Base-by-base conservation (phyloP, 2,329 filamentous ascomycete genomes). In the Plectosphaerella sp. region DNA sequence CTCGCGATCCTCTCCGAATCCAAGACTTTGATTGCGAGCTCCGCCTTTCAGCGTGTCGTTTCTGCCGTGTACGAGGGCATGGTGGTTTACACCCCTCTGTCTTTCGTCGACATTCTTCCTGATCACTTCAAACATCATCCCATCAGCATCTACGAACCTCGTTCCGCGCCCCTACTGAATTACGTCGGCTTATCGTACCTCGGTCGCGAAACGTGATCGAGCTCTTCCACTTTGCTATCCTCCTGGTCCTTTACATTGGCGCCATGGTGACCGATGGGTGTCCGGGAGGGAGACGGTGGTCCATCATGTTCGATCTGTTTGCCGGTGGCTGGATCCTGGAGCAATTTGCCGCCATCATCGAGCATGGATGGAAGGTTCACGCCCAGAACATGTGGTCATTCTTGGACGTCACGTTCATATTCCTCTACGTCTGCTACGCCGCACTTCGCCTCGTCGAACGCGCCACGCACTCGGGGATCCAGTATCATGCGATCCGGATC, bases 311-410 rank as follows among this genome's bases (percentile, higher is more conserved):
- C 63, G 73, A 76, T 49, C 64, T 88, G 3, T 89, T 88, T 59
- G 78, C 80, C 3, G 71, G 78, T 2, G 87, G 87, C 5, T 89
- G 87, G 86, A 77, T 82, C 4, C 71, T 88, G 2, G 84, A 88
- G 59, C 83, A 86, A 58, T 73, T 85, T 55, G 80, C 83, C 1
- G 81, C 83, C 2, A 81, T 88, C 41, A 73, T 85, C 11, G 86
- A 88, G 62, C 86, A 89, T 59, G 76, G 72, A 25, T 76, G 72
- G 86, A 78, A 82, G 46, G 86, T 89, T 1, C 87, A 89, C 58
- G 86, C 85, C 0, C 86, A 89, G 64, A 88, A 88, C 59, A 72
- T 89, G 5, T 89, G 86, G 87, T 85, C 85, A 0, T 90, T 89
- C 60, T 75, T 89, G 14, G 87, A 89, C 63, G 76, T 88, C 16